Conservation (phyloP, 495 filamentous ascomycete genomes). For the Penicillium salamii region DNA sequence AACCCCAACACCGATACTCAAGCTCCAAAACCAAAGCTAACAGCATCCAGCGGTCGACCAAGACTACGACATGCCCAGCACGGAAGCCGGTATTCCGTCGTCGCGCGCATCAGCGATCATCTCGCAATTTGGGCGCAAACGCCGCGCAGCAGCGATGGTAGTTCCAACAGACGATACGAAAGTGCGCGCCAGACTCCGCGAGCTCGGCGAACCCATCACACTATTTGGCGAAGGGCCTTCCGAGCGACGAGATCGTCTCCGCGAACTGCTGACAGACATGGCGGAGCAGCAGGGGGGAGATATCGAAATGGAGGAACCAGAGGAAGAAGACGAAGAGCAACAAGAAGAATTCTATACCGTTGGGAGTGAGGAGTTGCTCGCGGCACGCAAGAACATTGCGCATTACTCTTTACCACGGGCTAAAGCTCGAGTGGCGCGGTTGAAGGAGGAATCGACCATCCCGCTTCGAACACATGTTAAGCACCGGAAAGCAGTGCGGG, state of each 20-base stretch:
- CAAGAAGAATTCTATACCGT: constrained; percentile 97
- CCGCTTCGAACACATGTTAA: constrained; percentile 85
- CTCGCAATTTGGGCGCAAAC: constrained; percentile 85
- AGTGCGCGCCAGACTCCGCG: constrained; percentile 75
- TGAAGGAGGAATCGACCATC: constrained; percentile 77
- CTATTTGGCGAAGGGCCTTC: constrained; percentile 89
- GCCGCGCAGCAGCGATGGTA: constrained; percentile 82
- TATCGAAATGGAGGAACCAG: constrained; percentile 54
- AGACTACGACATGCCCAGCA: constrained; percentile 77
- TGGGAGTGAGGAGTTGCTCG: constrained; percentile 69
- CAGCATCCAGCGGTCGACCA: constrained; percentile 65
- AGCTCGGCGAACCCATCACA: constrained; percentile 88
- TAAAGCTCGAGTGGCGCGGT: constrained; percentile 68
- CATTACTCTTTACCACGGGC: constrained; percentile 81
- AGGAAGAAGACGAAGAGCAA: constrained; percentile 63
- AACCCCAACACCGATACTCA: background rate
- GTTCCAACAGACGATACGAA: constrained; percentile 93
- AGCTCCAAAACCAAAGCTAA: background rate
- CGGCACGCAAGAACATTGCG: constrained; percentile 78
- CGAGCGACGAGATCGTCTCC: constrained; percentile 82
- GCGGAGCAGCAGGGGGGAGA: constrained; percentile 68
- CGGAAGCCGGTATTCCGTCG: constrained; percentile 70
- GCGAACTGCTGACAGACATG: constrained; percentile 72
- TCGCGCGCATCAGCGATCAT: constrained; percentile 87
- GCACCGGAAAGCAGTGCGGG: constrained; percentile 85